Evolutionary conservation across 2,329 filamentous ascomycete species (phyloP), one percentile per base, ranked within the genome.

Genomic region (Pseudogymnoascus sp.): DNA sequence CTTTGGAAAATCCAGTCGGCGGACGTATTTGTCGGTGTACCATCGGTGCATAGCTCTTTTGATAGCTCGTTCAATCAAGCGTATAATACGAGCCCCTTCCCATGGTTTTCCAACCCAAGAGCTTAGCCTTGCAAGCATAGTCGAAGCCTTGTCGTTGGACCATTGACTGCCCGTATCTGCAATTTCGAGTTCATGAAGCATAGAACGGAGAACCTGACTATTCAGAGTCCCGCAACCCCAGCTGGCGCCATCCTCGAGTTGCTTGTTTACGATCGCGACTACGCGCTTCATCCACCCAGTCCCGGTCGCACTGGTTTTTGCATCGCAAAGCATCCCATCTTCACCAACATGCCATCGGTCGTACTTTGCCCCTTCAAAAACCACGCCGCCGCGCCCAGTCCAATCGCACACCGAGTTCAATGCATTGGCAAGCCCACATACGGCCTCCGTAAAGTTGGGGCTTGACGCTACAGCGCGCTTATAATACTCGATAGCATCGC

Each of bases 371-470:
- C 79, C 80, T 61, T 87, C 82, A n/a, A 90, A 82, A 27, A 90
- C 80, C 51, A 96, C 88, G 1, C 94, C 94, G 64, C 94, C 94
- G 66, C 94, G 86, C 31, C 91, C 91, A 69, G 84, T 84, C 94
- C 94, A 99, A 70, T 93, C 90, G 72, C 94, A 99, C 5, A 99
- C 92, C 5, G 94, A 97, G 72, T 97, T 97, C 60, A 99, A 79
- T 1, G 94, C 93, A 63, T 96, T 97, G 1, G 92, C 92, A 60
- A 99, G 81, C 6, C 94, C 94, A 74, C 94, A 99, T 0, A 99
- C 93, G 5, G 94, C 94, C 76, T 99, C 94, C 1, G 94, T 91
- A 76, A 99, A 99, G 35, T 96, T 89, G 0, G 94, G 93, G 68
- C 94, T 99, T n/a, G 92, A 86, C 35, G 83, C 82, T 8, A 99